A percentile compares a stretch with the other conserved stretches of the same genome.
phyloP scores from a whole-genome alignment of 1,284 basidiomycete species.

The Bondarzewia mesenterica region DNA sequence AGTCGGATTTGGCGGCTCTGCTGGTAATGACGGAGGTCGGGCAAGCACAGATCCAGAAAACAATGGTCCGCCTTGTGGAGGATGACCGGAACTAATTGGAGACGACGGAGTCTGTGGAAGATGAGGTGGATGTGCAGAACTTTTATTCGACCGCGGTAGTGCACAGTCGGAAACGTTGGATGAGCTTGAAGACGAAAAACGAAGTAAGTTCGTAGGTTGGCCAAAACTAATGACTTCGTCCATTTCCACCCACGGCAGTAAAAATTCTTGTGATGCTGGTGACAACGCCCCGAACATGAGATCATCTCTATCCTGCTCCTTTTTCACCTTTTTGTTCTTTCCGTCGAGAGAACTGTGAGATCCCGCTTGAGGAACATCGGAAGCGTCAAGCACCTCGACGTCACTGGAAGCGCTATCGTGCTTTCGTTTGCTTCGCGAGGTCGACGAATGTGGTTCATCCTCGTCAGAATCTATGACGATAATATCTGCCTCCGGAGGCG shows the following conservation, averaged over 20 bases:
- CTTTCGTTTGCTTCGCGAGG: slow-evolving; percentile 5
- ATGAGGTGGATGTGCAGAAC: too few relatives aligned
- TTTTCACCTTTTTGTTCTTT: slow-evolving; percentile 1
- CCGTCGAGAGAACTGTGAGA: too few relatives aligned
- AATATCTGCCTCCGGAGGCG: slow-evolving; percentile 5
- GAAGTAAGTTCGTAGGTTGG: background rate
- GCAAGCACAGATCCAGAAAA: background rate
- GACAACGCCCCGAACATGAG: background rate
- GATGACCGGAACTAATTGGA: background rate
- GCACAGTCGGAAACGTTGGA: background rate
- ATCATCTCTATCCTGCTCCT: background rate
- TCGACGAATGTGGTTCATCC: background rate
- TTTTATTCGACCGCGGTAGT: too few relatives aligned
- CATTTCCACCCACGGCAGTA: background rate
- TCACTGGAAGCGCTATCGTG: slow-evolving; percentile 7
- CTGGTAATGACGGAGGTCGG: background rate
- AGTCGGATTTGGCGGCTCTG: background rate
- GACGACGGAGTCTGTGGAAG: background rate
- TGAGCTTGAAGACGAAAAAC: background rate
- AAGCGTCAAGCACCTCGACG: slow-evolving; percentile 5
- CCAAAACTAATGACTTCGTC: background rate
- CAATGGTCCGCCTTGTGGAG: too few relatives aligned
- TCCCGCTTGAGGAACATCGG: background rate
- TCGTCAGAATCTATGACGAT: slow-evolving; percentile 12
- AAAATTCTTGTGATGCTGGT: background rate